These are phyloP conservation scores for Chaetothyriales sp. DNA, from an alignment of 2,329 filamentous ascomycete genomes.

Conservation along the genomic window DNA sequence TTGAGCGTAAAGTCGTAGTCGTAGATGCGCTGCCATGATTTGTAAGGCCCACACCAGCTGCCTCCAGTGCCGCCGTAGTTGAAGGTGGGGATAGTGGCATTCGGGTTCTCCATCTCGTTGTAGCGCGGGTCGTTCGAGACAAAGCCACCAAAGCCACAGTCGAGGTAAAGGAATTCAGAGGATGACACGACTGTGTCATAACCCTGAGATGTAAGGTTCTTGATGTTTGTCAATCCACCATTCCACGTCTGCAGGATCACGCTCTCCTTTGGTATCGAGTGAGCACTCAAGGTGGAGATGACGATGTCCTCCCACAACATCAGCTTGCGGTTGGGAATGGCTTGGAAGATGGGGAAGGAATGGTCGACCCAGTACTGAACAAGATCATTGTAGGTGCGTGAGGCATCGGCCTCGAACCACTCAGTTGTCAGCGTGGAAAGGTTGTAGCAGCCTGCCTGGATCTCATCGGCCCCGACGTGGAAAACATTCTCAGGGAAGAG, in stretches of 20 bases:
- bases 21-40: constrained; percentile 47
- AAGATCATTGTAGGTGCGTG: constrained; percentile 37
- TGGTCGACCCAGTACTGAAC: constrained; percentile 41
- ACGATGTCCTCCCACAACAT: constrained; percentile 45
- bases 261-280: constrained; percentile 32
- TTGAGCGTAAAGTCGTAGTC: constrained; percentile 41
- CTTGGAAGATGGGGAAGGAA: constrained; percentile 36
- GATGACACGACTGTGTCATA: constrained; percentile 43
- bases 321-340: constrained; percentile 33
- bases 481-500: constrained; percentile 40
- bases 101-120: constrained; percentile 39
- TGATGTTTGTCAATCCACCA: constrained; percentile 36
- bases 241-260: constrained; percentile 43
- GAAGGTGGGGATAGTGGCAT: constrained; percentile 32
- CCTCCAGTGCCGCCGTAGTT: constrained; percentile 41
- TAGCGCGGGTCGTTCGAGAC: constrained; percentile 42
- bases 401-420: constrained; percentile 37
- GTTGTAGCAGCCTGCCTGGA: constrained; percentile 43
- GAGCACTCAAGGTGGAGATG: constrained; percentile 30
- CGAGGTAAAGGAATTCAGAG: constrained; percentile 41
- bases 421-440: constrained; percentile 35
- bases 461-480: constrained; percentile 42
- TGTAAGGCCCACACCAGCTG: constrained; percentile 45
- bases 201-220: constrained; percentile 35
- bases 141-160: constrained; percentile 41